Percentiles rank a stretch among this genome's conserved stretches.
Evolutionary conservation across 306 rosid genomes (phyloP).

Genomic region (Vachellia pachyceras): DNA sequence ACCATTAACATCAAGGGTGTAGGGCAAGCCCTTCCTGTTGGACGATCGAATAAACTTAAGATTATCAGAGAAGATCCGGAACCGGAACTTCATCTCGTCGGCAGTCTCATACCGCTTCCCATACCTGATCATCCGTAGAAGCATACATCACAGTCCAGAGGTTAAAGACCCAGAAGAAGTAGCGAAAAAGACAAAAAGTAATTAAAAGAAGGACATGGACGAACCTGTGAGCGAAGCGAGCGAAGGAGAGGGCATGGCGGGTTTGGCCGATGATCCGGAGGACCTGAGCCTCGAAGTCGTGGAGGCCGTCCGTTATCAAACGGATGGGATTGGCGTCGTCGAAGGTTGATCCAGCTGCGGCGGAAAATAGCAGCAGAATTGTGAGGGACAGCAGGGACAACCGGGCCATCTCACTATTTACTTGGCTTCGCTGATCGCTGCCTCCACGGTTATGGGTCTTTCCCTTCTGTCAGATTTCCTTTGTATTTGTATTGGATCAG

Average conservation of each 20-base stretch:
- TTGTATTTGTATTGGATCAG: background rate
- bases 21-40: constrained; percentile 64
- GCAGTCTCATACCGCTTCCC: constrained; percentile 69
- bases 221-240: constrained; percentile 75
- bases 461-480: too few species aligned
- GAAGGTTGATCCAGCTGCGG: constrained; percentile 59
- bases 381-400: constrained; percentile 33
- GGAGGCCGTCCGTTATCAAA: constrained; percentile 60
- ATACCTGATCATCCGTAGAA: constrained; percentile 42
- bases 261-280: constrained; percentile 63
- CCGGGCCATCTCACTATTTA: constrained; percentile 58
- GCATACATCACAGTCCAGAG: background rate
- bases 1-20: constrained; percentile 82
- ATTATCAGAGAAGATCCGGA: constrained; percentile 69
- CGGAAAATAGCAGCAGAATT: constrained; percentile 47
- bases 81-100: constrained; percentile 76
- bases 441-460: constrained; percentile 12
- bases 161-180: background rate
- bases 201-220: background rate
- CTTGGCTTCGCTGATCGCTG: background rate
- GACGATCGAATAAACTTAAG: constrained; percentile 66
- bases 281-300: constrained; percentile 55
- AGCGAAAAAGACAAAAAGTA: background rate
- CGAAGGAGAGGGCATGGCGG: constrained; percentile 66
- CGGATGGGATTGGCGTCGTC: constrained; percentile 80